Base-by-base conservation (phyloP, 2,329 filamentous ascomycete genomes). In the Stylonectria norvegica region DNA sequence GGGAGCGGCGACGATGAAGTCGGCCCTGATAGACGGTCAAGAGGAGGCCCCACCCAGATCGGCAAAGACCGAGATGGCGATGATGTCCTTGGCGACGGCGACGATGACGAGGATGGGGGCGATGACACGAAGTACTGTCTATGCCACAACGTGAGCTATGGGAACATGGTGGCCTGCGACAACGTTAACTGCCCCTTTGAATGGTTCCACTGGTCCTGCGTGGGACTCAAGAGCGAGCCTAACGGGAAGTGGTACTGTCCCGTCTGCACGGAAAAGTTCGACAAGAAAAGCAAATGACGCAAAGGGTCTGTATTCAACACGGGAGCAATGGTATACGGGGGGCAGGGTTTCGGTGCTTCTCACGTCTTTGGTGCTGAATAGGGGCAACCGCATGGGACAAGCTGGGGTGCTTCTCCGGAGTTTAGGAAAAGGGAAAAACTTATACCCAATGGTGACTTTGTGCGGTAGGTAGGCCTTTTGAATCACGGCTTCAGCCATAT, bases 121-220 rank as follows among this genome's bases (percentile, higher is more conserved):
- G 83, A 84, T 48, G 85, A 89, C 64, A 83, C 85, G 59, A 86
- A 88, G 62, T 93, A 93, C 66, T 93, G 87, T 66, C 74, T 84
- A 20, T 93, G 87, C 63, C 84, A 90, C 61, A 85, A 85, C 55
- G 84, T 90, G 50, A 89, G 85, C 63, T 89, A 86, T 58, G 87
- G 87, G 46, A 85, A 91, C 58, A 93, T 93, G 87, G 86, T 93
- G 48, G 87, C 86, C 20, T 93, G 87, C 68, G 87, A 93, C 69
- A 91, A 91, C 62, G 81, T 85, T 42, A 76, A 83, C 50, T 93
- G 87, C 64, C 81, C 82, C 33, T 86, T 79, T 58, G 86, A 93
- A 67, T 93, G 87, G 87, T 93, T 93, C 63, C 87, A 93, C 66
- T 93, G 86, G 85, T 81, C 72, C 30, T 85, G 81, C 54, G 81